Conservation (phyloP, 148 eudicot species). For the Vaccinium macrocarpon region DNA sequence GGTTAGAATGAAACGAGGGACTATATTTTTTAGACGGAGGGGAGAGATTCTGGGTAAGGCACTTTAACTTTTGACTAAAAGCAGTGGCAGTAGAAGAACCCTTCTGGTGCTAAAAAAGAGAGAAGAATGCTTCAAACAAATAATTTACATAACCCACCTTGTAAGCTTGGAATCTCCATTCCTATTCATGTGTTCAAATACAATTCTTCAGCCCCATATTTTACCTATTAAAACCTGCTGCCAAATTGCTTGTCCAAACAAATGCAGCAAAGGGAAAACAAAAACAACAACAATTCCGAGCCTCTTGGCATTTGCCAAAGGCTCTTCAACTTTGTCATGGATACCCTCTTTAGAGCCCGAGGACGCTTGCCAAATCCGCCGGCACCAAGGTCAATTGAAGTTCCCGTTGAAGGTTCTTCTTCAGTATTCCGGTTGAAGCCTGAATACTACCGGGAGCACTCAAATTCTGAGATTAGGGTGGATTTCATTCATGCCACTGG, state of each 20-base stretch:
- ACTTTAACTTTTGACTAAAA: constrained; percentile 13
- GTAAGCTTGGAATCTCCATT: constrained; percentile 14
- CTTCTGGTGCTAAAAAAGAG: background rate
- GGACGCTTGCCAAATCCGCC: background rate
- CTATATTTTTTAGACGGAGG: too few relatives aligned
- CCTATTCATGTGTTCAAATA: background rate
- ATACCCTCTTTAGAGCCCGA: background rate
- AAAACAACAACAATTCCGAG: background rate
- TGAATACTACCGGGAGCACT: background rate
- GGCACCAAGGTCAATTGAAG: background rate
- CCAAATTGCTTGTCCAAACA: background rate
- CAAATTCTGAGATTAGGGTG: constrained; percentile 7
- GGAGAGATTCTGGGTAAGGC: background rate
- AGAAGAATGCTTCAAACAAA: constrained; percentile 1
- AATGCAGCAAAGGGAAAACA: constrained; percentile 12
- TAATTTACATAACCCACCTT: background rate
- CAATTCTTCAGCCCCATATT: too few relatives aligned
- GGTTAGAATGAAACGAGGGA: too few relatives aligned
- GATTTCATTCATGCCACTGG: constrained; percentile 7
- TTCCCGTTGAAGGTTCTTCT: background rate
- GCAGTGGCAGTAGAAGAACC: constrained; percentile 14
- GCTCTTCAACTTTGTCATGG: constrained; percentile 13
- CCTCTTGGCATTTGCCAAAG: constrained; percentile 20
- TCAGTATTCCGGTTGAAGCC: background rate
- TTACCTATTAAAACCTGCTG: background rate